Percentiles rank a stretch among this genome's conserved stretches.
Evolutionary conservation across 352 stramenopile species (phyloP).

Genomic region (Globisporangium yorkense): DNA sequence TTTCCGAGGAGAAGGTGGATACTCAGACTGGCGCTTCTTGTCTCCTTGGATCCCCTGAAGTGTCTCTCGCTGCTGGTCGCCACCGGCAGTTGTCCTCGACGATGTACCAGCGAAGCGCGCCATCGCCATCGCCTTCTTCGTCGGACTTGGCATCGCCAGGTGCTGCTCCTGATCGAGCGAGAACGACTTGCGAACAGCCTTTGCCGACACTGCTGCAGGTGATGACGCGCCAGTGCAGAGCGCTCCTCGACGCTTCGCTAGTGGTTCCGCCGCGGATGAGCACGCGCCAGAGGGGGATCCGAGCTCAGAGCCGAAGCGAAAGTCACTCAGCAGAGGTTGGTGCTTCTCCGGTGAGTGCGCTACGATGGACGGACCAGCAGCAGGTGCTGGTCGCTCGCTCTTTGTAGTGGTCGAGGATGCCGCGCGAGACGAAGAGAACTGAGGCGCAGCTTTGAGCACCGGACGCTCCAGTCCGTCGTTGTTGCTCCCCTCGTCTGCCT

Average conservation of each 20-base stretch:
- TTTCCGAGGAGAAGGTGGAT: constrained; percentile 16
- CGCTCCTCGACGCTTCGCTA: constrained; percentile 19
- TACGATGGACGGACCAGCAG: neutral
- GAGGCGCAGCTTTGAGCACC: constrained; percentile 3
- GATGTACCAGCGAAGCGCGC: neutral
- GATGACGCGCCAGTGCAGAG: constrained; percentile 6
- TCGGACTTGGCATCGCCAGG: constrained; percentile 9
- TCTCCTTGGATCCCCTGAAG: constrained; percentile 46
- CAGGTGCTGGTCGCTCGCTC: neutral
- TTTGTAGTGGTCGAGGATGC: constrained; percentile 1
- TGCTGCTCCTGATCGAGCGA: constrained; percentile 18
- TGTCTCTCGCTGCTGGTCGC: constrained; percentile 11
- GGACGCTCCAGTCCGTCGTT: neutral
- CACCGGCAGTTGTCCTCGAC: neutral
- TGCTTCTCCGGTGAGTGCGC: constrained; percentile 1
- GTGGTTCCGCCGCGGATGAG: constrained; percentile 3
- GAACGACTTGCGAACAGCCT: constrained; percentile 18
- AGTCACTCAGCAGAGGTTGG: constrained; percentile 29
- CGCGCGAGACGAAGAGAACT: constrained; percentile 8
- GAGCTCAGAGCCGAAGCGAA: constrained; percentile 27
- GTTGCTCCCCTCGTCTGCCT: constrained; percentile 1
- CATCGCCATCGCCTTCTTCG: constrained; percentile 7
- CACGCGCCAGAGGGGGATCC: neutral
- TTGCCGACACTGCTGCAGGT: neutral
- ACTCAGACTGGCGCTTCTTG: constrained; percentile 10